Base-by-base conservation (phyloP, 192 early-diverging fungal species). In the Geosiphon pyriformis region DNA sequence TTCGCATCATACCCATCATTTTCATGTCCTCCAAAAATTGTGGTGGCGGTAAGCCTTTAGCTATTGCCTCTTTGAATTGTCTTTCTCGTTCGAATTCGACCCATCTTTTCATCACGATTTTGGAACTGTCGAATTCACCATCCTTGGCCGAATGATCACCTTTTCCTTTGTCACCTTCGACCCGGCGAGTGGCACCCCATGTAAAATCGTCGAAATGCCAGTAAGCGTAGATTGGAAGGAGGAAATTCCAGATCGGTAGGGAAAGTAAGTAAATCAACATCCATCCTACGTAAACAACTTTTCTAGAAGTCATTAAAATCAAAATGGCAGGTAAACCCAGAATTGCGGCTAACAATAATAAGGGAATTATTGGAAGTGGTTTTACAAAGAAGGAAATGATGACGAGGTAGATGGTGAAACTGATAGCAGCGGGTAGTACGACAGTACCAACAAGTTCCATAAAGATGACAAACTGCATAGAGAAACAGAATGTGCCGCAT, bases 391-490 rank as follows among this genome's bases (percentile, higher is more conserved):
- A 83, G 18, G 88, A 85, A 29, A 85, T 78, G 25, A 90, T 70
- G 37, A 94, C 74, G 57, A 95, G 74, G 71, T 95, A 96, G 35
- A 94, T 46, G 1, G 93, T 95, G 72, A 94, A 94, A 0, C 78
- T 73, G 55, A 94, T 93, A 51, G 94, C 94, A 18, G 94, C 96
- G 0, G 96, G 96, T 17, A 98, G 78, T 10, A 92, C 89, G 27
- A 95, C 82, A 4, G 96, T 96, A 31, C 93, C 94, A 32, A 95
- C 78, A 29, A 98, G 79, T 48, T 98, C 94, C 88, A 98, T 92
- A 59, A 93, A 91, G 47, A 98, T 87, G 48, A 96, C 85, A 77
- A 98, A 98, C 83, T 97, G 95, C 93, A 95, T 92, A 34, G 88
- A 90, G 69, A 93, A 92, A 64, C 90, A 94, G 73, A 92, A 95